Evolutionary conservation across 2,329 filamentous ascomycete species (phyloP).

Genomic region (Aspergillus thermomutatus): DNA sequence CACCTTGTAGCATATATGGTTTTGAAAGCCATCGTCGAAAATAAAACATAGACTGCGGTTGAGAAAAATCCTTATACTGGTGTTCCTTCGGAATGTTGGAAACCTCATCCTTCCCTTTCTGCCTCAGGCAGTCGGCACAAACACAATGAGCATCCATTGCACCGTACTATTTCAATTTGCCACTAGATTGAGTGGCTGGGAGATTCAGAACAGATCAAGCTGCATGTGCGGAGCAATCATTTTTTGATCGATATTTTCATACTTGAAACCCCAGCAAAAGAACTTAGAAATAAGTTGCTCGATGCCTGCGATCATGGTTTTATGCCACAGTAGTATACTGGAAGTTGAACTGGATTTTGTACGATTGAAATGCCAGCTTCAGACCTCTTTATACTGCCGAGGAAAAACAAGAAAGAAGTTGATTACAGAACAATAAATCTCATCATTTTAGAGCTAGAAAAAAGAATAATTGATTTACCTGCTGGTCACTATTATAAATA

Average conservation of each 20-base stretch:
- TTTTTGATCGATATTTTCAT: background rate
- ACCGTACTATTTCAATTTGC: background rate
- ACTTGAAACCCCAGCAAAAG: background rate
- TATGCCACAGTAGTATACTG: background rate
- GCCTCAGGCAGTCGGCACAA: background rate
- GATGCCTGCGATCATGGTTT: no score
- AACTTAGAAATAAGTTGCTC: background rate
- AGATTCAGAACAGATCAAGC: background rate
- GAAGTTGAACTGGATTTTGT: no score
- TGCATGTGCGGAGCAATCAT: background rate
- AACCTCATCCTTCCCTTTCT: background rate
- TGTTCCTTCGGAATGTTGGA: background rate
- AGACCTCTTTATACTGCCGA: no score
- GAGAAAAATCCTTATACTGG: background rate
- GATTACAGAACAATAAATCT: background rate
- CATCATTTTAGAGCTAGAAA: background rate
- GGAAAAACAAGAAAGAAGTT: no score
- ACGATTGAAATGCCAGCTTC: no score
- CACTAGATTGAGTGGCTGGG: background rate
- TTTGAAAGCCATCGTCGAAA: background rate
- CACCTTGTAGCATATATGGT: background rate
- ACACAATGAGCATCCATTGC: background rate
- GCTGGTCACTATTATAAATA: background rate
- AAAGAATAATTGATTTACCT: background rate
- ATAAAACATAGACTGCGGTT: background rate